These are phyloP conservation scores for Podospora sp. DNA, from an alignment of 495 filamentous ascomycete species.

Conservation along the genomic window DNA sequence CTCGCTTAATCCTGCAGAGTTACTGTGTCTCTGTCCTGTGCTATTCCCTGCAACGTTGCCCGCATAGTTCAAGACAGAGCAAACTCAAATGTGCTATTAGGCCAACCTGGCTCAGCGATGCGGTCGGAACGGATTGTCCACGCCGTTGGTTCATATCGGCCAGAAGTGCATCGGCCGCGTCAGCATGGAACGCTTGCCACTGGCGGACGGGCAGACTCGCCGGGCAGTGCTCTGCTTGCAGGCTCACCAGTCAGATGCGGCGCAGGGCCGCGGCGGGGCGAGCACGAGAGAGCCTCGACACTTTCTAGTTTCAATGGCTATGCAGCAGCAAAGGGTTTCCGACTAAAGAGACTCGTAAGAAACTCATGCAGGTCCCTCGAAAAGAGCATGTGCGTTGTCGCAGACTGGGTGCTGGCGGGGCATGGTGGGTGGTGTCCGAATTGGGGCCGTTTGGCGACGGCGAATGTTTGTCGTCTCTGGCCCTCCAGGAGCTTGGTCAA, in stretches of 20 bases:
- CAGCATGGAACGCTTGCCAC: neutral
- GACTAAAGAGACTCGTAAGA: neutral
- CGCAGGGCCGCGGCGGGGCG: neutral
- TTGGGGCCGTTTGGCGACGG: neutral
- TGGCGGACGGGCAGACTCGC: neutral
- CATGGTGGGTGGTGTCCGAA: neutral
- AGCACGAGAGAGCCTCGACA: neutral
- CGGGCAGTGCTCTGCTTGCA: neutral
- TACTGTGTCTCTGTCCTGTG: neutral
- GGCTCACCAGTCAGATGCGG: neutral
- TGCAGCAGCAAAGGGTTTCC: neutral
- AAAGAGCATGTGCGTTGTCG: neutral
- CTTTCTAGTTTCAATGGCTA: neutral
- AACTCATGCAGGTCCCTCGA: neutral
- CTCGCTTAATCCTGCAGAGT: slow-evolving; percentile 42
- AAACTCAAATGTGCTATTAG: neutral
- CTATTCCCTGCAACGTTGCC: too few relatives aligned
- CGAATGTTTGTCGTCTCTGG: neutral
- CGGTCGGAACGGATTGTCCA: too few relatives aligned
- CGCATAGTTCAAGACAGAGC: too few relatives aligned
- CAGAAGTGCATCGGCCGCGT: neutral
- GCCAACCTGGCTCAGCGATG: neutral
- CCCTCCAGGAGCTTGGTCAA: neutral
- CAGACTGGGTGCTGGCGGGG: neutral
- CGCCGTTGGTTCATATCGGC: neutral